Percentiles rank a stretch among this genome's conserved stretches.
These are phyloP conservation scores for Aspergillus unguis DNA, from an alignment of 2,329 filamentous ascomycete genomes.

Conservation along the genomic window DNA sequence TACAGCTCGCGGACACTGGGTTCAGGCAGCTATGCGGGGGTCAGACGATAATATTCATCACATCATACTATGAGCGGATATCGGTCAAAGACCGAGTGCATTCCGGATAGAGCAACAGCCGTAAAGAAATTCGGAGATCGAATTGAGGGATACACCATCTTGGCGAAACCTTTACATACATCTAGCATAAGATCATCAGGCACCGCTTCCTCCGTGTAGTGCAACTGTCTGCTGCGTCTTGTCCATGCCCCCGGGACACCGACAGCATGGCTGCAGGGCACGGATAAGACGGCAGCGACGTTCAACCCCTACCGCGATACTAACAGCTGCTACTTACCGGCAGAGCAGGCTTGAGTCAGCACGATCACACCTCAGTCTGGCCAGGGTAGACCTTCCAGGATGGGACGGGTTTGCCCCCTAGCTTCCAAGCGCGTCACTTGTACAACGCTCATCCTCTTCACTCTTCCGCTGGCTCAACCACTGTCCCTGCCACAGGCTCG, in stretches of 20 bases:
- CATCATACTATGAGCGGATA: no score
- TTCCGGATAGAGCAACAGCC: no score
- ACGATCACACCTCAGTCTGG: constrained; percentile 24
- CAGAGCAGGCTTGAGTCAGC: constrained; percentile 21
- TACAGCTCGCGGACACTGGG: no score
- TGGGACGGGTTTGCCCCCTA: constrained; percentile 23
- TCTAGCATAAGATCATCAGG: constrained; percentile 29
- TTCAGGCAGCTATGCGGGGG: no score
- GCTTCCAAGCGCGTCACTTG: constrained; percentile 28
- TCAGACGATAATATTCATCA: no score
- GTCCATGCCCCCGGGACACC: constrained; percentile 16
- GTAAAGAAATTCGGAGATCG: no score
- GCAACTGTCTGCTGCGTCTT: constrained; percentile 13
- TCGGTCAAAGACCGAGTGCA: no score
- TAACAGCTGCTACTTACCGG: constrained; percentile 13
- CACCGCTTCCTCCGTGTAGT: constrained; percentile 14
- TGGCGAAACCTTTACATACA: constrained; percentile 26
- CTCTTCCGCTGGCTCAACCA: constrained; percentile 16
- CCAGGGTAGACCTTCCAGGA: constrained; percentile 21
- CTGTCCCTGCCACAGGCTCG: constrained; percentile 18
- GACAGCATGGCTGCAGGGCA: constrained; percentile 10
- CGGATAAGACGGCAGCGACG: constrained; percentile 19
- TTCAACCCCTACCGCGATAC: constrained; percentile 18
- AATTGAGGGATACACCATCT: no score
- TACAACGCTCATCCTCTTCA: constrained; percentile 21